Evolutionary conservation across 805 yeast species (phyloP), one percentile per base, ranked within the genome.

Genomic region (Ogataea trehaloabstinens): DNA sequence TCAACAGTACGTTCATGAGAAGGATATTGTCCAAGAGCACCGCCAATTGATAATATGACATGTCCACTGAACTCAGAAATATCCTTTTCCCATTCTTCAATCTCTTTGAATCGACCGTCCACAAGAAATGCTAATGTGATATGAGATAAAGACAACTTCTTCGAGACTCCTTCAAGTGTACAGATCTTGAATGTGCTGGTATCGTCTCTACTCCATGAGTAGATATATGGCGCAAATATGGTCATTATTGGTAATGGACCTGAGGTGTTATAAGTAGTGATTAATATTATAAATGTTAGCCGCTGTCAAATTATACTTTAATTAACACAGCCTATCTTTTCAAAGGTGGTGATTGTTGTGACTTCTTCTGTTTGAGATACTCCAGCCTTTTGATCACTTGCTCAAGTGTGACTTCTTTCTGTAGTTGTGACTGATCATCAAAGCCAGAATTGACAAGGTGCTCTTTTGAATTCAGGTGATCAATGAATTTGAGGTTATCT

Each of bases 401-500:
- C 10, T 70, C 73, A 5, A 74, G 46, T 0, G 78, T 68, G 1
- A 80, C 70, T 3, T 61, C 61, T 28, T 64, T 70, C 21, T 60
- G 60, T 4, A 41, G 34, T 24, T 45, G 41, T 7, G 38, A 34
- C 4, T 49, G 52, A 19, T 42, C 38, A 4, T 40, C 40, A 29
- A 60, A 51, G 2, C 61, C 73, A 40, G 72, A 68, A 41, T 67
- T 70, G 4, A 63, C 56, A 28, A 72, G 53, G 61, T 85, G 98
- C 44, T 74, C 81, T 24, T 79, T 80, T 25, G 88, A 78, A 54
- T 86, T 88, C 54, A 87, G 66, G 64, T 93, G 98, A 55, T 90
- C 95, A 3, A 87, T 71, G 56, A 80, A 79, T 45, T 88, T 84
- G 49, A 88, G 64, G 40, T 85, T 83, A 57, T 93, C 97, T 54